A percentile compares a stretch with the other conserved stretches of the same genome.
phyloP scores from a whole-genome alignment of 441 rosid genomes.

The Syzygium syzygioides region DNA sequence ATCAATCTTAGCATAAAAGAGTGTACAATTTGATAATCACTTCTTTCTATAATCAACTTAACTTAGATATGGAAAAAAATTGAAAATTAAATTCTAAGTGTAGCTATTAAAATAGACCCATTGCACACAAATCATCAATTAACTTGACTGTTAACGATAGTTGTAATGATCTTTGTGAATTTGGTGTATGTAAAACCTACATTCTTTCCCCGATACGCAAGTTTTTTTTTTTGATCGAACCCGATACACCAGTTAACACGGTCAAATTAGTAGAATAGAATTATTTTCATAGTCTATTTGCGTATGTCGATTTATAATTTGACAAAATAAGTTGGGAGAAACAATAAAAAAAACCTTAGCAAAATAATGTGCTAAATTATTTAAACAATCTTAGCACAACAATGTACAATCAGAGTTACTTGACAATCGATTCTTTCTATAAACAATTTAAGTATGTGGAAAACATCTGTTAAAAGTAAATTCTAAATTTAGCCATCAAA shows the following conservation, averaged over 20 bases:
- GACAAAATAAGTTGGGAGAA: not conserved
- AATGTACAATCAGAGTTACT: not conserved
- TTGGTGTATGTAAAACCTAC: not conserved
- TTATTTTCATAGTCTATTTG: not conserved
- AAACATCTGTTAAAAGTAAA: not conserved
- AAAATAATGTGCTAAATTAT: not conserved
- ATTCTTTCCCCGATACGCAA: not conserved
- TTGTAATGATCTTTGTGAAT: not conserved
- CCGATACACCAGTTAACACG: not conserved
- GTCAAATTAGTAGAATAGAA: not conserved
- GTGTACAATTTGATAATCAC: not conserved
- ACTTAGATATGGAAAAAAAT: not conserved
- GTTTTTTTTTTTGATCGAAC: not conserved
- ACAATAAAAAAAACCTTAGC: not conserved
- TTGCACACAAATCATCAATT: fast-evolving
- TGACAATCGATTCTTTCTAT: not conserved
- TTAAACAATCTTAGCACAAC: not conserved
- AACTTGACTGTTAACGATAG: not conserved
- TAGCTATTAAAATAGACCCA: not conserved
- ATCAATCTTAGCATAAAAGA: not conserved
- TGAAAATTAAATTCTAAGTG: not conserved
- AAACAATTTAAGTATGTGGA: not conserved
- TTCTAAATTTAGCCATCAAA: not conserved
- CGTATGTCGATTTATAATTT: not conserved
- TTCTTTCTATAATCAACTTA: not conserved